Base-by-base conservation (phyloP, 1,139 yeast species). In the Blastobotrys buckinghamii region DNA sequence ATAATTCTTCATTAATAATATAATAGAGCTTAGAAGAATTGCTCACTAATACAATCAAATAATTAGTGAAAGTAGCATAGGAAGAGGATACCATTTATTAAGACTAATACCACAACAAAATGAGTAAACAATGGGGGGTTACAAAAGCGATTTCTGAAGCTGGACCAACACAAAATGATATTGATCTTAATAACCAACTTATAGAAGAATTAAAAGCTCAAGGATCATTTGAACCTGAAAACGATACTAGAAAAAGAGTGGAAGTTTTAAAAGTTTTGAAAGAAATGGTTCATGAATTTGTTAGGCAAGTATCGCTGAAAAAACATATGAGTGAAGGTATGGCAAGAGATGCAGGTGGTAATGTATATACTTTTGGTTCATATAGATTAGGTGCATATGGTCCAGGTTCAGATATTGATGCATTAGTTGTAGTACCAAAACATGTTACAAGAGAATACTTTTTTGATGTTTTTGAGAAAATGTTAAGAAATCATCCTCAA, bases 301-400 rank as follows among this genome's bases (percentile, higher is more conserved):
- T 92, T 1, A 84, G 79, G 59, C 77, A 70, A 9, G 97, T 89
- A 9, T 84, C 95, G 2, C 74, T 77, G 54, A 79, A 75, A 52
- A 87, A 84, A 62, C 89, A 92, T 62, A 89, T 92, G 97, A 81
- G 92, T 30, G 97, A 92, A 53, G 96, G 97, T 5, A 89, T 92
- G 96, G 96, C 98, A 0, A 77, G 72, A 53, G 98, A 92, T 66
- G 95, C 97, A 0, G 98, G 98, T 36, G 98, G 98, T 16, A 94
- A 94, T 66, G 79, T 94, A 13, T 92, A 90, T 64, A 89, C 97
- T 0, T 92, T 79, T 68, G 99, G 99, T 0, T 90, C 97, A 0
- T 92, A 90, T 62, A 74, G 96, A 53, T 70, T 92, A 41, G 98
- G 98, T 1, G 98, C 92, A 7, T 88, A 90, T 68, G 97, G 98